phyloP scores from a whole-genome alignment of 441 rosid species.

The Caryocar brasiliense region DNA sequence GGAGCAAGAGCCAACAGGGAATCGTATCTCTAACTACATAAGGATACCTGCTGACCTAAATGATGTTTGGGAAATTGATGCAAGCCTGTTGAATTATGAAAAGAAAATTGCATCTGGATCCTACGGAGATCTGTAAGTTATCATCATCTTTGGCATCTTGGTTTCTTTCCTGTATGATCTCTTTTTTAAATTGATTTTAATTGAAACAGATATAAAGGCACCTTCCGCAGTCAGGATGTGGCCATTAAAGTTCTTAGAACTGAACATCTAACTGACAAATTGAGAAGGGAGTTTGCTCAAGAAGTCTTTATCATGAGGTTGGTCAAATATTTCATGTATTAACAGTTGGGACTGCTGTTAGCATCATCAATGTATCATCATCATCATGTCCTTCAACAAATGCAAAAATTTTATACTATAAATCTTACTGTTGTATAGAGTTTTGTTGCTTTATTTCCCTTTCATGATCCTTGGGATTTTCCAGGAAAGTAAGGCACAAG shows the following conservation, averaged over 20 bases:
- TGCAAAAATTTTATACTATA: too few species aligned
- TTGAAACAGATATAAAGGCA: conserved; percentile 52
- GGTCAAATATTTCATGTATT: conserved; percentile 3
- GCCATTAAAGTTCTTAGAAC: conserved; percentile 49
- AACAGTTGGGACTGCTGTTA: not conserved
- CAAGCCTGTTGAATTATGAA: conserved; percentile 35
- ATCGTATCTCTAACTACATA: conserved; percentile 13
- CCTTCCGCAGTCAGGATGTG: conserved; percentile 51
- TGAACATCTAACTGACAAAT: conserved; percentile 36
- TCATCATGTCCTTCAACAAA: too few species aligned
- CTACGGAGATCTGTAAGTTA: conserved; percentile 49
- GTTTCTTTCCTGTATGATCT: not conserved
- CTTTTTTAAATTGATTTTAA: too few species aligned
- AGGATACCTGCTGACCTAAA: conserved; percentile 21
- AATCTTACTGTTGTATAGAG: too few species aligned
- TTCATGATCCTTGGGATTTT: conserved; percentile 11
- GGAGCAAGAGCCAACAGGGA: conserved; percentile 31
- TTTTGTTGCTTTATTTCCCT: too few species aligned
- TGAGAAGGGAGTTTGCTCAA: conserved; percentile 50
- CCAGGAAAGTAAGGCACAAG: conserved; percentile 55
- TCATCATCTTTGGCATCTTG: conserved; percentile 1
- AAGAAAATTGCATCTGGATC: conserved; percentile 47
- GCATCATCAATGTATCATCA: not conserved
- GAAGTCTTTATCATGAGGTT: conserved; percentile 70
- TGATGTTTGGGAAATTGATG: conserved; percentile 62